Conservation (phyloP, 345 rosid species). For the Salix koriyanagi region DNA sequence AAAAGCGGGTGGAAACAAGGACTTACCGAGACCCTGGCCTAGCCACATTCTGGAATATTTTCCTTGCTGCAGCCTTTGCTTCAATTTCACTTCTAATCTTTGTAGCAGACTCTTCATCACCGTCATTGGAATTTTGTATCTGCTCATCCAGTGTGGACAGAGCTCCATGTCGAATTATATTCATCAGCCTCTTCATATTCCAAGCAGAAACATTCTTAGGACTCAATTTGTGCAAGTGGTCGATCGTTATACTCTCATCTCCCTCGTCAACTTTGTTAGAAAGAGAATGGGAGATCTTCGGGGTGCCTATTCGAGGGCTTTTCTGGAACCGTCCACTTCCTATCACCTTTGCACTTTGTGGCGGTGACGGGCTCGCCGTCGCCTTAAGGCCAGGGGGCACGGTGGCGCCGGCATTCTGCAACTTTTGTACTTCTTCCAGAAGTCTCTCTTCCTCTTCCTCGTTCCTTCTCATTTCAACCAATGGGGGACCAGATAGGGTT, state of each 20-base stretch:
- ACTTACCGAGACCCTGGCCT: conserved; percentile 26
- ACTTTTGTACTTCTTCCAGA: conserved; percentile 17
- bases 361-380: not conserved
- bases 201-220: conserved; percentile 33
- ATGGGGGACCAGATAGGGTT: conserved; percentile 28
- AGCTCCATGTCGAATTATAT: conserved; percentile 27
- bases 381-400: conserved; percentile 23
- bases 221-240: conserved; percentile 30
- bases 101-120: conserved; percentile 28
- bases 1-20: not conserved
- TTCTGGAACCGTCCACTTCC: conserved; percentile 28
- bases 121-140: conserved; percentile 10
- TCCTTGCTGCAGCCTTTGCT: conserved; percentile 32
- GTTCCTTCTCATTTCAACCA: conserved; percentile 22
- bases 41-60: conserved; percentile 31
- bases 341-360: conserved; percentile 1
- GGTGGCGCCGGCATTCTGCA: conserved; percentile 24
- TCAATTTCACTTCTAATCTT: conserved; percentile 30
- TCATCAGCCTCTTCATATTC: conserved; percentile 38
- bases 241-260: conserved; percentile 23
- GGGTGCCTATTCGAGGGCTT: conserved; percentile 23
- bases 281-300: conserved; percentile 19
- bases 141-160: conserved; percentile 28
- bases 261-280: conserved; percentile 15
- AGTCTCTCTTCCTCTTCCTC: conserved; percentile 25